Percentiles rank a stretch among this genome's conserved stretches.
phyloP scores from a whole-genome alignment of 1,284 basidiomycete genomes.

The Puccinia sorghi region DNA sequence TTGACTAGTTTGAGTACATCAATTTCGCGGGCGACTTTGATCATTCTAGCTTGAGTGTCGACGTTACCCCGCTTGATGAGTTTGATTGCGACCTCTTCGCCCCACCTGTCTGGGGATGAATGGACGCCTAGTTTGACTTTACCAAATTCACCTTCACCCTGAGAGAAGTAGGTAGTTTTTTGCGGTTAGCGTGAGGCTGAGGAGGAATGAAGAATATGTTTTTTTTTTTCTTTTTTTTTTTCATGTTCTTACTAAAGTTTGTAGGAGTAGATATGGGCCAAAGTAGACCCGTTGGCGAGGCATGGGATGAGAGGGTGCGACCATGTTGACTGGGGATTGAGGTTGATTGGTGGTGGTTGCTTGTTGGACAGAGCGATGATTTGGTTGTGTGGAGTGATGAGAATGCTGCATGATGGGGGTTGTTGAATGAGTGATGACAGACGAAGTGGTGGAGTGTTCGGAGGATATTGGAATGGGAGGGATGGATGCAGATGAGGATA shows the following conservation, averaged over 20 bases:
- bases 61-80: conserved; percentile 91
- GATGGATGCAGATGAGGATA: too few relatives aligned
- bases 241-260: conserved; percentile 68
- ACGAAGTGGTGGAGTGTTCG: neutral
- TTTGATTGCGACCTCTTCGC: conserved; percentile 99
- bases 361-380: conserved; percentile 37
- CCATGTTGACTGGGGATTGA: conserved; percentile 15
- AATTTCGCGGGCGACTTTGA: conserved; percentile 96
- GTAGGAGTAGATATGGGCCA: conserved; percentile 88
- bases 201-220: neutral
- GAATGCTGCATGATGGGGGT: neutral
- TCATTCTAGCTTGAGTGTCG: conserved; percentile 80
- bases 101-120: conserved; percentile 69
- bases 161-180: too few relatives aligned
- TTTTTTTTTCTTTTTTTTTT: too few relatives aligned
- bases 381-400: neutral
- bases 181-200: neutral
- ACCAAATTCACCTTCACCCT: conserved; percentile 93
- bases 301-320: conserved; percentile 47
- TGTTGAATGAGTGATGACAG: neutral
- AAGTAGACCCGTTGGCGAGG: conserved; percentile 81
- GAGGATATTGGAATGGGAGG: too few relatives aligned
- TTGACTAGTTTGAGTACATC: conserved; percentile 93
- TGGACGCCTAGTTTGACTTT: conserved; percentile 99
- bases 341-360: neutral